Base-by-base conservation (phyloP, 805 yeast species). In the Candida khao-thaluensis region DNA sequence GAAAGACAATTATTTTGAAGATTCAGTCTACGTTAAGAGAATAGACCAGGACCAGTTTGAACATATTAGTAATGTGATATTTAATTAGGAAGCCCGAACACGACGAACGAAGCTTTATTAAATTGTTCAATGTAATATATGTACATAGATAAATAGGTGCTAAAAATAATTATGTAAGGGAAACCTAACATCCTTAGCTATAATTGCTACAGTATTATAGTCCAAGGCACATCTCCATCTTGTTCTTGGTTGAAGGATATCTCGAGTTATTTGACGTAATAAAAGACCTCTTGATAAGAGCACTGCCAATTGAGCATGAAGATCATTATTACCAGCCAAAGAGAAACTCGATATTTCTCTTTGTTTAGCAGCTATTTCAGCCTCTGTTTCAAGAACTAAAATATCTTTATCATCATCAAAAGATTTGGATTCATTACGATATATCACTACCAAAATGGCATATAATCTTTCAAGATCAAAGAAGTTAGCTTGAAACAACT, bases 191-290 rank as follows among this genome's bases (percentile, higher is more conserved):
- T 83, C 85, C 15, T 67, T 59, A 0, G 95, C 79, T 26, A 88
- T 66, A 34, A 71, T 69, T 44, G 72, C 71, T 8, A 84, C 74
- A 6, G 78, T 71, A 23, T 72, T 73, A 85, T 87, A 88, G 29
- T 79, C 72, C 7, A 83, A 77, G 51, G 85, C 85, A 44, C 87
- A 79, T 54, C 76, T 82, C 95, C 95, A 89, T 51, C 82, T 77
- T 1, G 85, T 75, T 41, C 77, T 76, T 14, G 88, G 77, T 38
- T 79, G 82, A 29, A 88, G 61, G 17, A 74, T 73, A 52, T 83
- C 89, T 10, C 57, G 61, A 48, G 48, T 67, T 43, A 47, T 69
- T 45, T 48, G 73, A 57, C 53, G 71, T 7, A 71, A 56, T 10
- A 77, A 45, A 41, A 81, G 54, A 23, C 79, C 80, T 47, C 80